phyloP scores from a whole-genome alignment of 805 yeast genomes.

The Tetrapisispora arboricola region DNA sequence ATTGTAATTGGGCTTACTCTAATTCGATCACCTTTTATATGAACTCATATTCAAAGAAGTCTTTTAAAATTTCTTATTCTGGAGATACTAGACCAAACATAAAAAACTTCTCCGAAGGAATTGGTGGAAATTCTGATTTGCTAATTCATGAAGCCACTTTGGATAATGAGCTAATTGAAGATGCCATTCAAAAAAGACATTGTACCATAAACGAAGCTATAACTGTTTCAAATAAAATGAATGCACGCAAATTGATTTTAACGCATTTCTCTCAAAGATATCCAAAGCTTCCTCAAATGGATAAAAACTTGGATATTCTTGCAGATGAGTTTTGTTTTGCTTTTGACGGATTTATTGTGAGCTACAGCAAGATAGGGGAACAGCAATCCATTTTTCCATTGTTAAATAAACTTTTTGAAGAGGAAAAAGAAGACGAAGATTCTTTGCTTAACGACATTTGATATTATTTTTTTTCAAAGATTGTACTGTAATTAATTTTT shows the following conservation, averaged over 20 bases:
- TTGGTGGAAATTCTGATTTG: constrained; percentile 60
- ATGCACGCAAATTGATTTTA: constrained; percentile 55
- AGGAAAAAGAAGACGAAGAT: constrained; percentile 20
- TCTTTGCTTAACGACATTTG: no score
- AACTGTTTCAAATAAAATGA: constrained; percentile 57
- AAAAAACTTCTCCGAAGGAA: constrained; percentile 41
- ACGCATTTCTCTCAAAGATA: constrained; percentile 94
- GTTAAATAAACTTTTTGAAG: constrained; percentile 25
- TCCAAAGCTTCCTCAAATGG: constrained; percentile 42
- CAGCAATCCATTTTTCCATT: constrained; percentile 23
- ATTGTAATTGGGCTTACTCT: constrained; percentile 76
- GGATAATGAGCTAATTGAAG: constrained; percentile 65
- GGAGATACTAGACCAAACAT: constrained; percentile 89
- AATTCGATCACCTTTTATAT: constrained; percentile 42
- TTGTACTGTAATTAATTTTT: no score
- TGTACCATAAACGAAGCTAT: constrained; percentile 86
- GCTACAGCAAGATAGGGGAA: constrained; percentile 35
- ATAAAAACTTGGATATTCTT: constrained; percentile 19
- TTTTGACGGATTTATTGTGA: constrained; percentile 54
- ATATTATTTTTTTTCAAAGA: no score
- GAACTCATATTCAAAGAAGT: constrained; percentile 13
- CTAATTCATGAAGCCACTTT: constrained; percentile 90
- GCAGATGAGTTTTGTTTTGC: constrained; percentile 40
- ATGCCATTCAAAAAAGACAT: constrained; percentile 75
- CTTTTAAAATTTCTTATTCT: constrained; percentile 72